These are phyloP conservation scores for Cicer arietinum DNA, from an alignment of 306 rosid genomes.

Conservation along the genomic window DNA sequence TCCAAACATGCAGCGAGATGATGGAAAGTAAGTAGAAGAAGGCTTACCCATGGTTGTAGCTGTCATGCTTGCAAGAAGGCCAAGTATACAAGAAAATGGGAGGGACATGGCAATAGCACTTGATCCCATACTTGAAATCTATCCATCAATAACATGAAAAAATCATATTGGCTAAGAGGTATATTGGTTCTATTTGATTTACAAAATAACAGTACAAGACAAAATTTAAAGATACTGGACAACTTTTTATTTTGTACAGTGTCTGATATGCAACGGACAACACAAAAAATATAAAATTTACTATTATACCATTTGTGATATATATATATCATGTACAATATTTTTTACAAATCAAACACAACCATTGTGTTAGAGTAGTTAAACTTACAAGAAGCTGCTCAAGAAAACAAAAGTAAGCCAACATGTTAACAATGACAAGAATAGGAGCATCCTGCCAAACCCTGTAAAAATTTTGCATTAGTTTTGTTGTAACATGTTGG, in stretches of 20 bases:
- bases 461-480: conserved; percentile 34
- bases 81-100: conserved; percentile 81
- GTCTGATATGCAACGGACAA: too few species aligned
- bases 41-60: conserved; percentile 77
- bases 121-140: conserved; percentile 73
- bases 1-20: not conserved
- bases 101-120: conserved; percentile 76
- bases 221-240: too few species aligned
- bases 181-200: not conserved
- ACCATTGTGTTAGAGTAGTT: not conserved
- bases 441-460: conserved; percentile 54
- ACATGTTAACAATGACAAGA: conserved; percentile 52
- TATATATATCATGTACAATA: too few species aligned
- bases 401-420: conserved; percentile 57
- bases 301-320: too few species aligned
- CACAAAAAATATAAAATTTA: too few species aligned
- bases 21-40: conserved; percentile 28
- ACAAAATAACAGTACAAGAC: too few species aligned
- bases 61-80: conserved; percentile 84
- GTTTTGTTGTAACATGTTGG: conserved; percentile 18
- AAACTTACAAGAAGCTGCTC: conserved; percentile 58
- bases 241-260: too few species aligned
- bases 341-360: too few species aligned
- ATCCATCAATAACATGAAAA: conserved; percentile 46
- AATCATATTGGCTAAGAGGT: conserved; percentile 20